A percentile compares a stretch with the other conserved stretches of the same genome.
Conservation (phyloP, 352 stramenopile genomes). For the Thraustochytrium sp. region DNA sequence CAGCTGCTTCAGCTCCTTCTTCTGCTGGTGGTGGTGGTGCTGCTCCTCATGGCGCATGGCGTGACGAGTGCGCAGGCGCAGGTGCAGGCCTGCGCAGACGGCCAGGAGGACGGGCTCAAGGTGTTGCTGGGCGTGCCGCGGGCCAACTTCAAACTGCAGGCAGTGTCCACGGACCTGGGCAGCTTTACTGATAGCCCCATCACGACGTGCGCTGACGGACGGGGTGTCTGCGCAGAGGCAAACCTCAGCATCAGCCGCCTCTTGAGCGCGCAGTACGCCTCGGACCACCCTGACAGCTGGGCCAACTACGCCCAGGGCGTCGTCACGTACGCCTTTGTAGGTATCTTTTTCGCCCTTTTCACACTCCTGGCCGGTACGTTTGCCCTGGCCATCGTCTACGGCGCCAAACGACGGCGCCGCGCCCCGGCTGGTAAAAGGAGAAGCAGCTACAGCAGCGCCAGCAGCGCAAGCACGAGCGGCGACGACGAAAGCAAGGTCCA, state of each 20-base stretch:
- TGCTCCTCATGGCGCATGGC: no score
- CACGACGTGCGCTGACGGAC: background rate
- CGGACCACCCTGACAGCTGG: background rate
- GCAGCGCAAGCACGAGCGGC: no score
- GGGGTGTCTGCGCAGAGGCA: background rate
- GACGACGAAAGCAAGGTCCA: no score
- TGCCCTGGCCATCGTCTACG: background rate
- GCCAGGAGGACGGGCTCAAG: background rate
- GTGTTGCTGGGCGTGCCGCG: background rate
- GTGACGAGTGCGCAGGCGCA: no score
- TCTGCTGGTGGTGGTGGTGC: no score
- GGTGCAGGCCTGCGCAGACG: background rate
- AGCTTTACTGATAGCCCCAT: background rate
- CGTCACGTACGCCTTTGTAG: slow-evolving; percentile 17
- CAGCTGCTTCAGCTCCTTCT: no score
- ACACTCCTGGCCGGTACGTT: background rate
- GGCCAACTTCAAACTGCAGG: background rate
- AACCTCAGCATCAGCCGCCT: background rate
- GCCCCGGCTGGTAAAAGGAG: no score
- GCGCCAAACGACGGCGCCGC: background rate
- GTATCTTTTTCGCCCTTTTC: slow-evolving; percentile 16
- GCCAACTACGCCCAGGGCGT: slow-evolving; percentile 32
- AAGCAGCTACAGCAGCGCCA: no score
- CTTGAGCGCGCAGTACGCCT: background rate
- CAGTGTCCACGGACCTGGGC: background rate